Conservation (phyloP, 106 monocot genomes). For the Hemerocallis citrina region DNA sequence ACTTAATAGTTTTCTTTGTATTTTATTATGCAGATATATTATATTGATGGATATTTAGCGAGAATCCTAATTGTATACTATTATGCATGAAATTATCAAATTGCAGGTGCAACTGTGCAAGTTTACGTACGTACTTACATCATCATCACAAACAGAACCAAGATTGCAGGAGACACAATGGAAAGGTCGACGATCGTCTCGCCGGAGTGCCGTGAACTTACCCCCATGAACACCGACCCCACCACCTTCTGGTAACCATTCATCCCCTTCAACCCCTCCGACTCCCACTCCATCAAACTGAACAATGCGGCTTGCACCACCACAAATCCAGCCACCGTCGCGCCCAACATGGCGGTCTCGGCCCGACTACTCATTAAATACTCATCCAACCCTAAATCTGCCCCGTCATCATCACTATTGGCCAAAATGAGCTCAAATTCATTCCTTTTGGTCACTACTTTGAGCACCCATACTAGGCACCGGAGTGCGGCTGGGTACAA, state of each 20-base stretch:
- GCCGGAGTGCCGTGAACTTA: slow-evolving; percentile 61
- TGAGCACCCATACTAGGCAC: slow-evolving; percentile 10
- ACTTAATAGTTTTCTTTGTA: too few relatives aligned
- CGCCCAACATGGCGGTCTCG: slow-evolving; percentile 7
- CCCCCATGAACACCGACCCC: slow-evolving; percentile 35
- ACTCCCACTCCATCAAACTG: slow-evolving; percentile 54
- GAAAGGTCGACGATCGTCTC: slow-evolving; percentile 51
- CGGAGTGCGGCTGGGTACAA: slow-evolving; percentile 29
- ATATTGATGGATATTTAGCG: too few relatives aligned
- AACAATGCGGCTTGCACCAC: slow-evolving; percentile 32
- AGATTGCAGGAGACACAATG: slow-evolving; percentile 30
- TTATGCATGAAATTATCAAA: too few relatives aligned
- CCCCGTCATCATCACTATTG: too few relatives aligned
- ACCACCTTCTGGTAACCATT: slow-evolving; percentile 37
- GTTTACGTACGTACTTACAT: slow-evolving; percentile 47
- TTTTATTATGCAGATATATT: too few relatives aligned
- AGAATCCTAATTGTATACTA: too few relatives aligned
- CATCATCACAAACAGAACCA: slow-evolving; percentile 61
- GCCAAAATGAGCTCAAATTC: slow-evolving; percentile 2
- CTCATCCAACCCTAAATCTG: neutral
- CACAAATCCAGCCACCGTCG: slow-evolving; percentile 22
- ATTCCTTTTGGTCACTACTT: neutral
- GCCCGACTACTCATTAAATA: neutral
- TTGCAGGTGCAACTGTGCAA: too few relatives aligned
- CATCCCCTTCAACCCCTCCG: slow-evolving; percentile 31